A percentile compares a stretch with the other conserved stretches of the same genome.
phyloP scores from a whole-genome alignment of 2,329 filamentous ascomycete genomes.

The Alternaria triticimaculans region DNA sequence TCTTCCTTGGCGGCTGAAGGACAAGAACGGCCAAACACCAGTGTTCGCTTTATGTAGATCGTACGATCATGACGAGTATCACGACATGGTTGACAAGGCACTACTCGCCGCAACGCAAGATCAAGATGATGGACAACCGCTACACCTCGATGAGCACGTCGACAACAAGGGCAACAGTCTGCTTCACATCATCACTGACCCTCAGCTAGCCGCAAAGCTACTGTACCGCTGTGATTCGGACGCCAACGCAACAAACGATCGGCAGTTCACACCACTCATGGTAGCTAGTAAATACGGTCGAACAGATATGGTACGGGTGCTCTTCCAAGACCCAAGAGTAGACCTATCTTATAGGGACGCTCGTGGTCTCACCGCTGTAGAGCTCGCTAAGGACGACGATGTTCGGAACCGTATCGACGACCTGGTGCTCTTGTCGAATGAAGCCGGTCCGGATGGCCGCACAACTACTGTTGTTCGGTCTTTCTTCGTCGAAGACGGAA shows the following conservation, averaged over 20 bases:
- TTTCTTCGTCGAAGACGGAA: conserved; percentile 97
- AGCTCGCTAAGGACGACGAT: conserved; percentile 97
- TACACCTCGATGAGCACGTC: conserved; percentile 91
- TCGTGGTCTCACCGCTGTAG: conserved; percentile 89
- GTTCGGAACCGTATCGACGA: conserved; percentile 97
- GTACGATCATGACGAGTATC: conserved; percentile 90
- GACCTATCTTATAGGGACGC: conserved; percentile 84
- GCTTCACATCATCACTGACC: conserved; percentile 92
- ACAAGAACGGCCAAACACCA: conserved; percentile 98
- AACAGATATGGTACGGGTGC: conserved; percentile 86
- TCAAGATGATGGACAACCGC: conserved; percentile 78
- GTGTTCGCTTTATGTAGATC: conserved; percentile 93
- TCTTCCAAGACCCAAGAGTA: conserved; percentile 87
- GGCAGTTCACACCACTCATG: conserved; percentile 94
- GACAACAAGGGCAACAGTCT: conserved; percentile 93
- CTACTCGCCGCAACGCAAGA: conserved; percentile 74
- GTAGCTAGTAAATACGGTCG: conserved; percentile 97
- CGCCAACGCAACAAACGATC: conserved; percentile 94
- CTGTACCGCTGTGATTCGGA: conserved; percentile 90
- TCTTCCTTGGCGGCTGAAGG: conserved; percentile 86
- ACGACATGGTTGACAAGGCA: conserved; percentile 83
- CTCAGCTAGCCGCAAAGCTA: conserved; percentile 75
- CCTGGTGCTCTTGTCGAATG: conserved; percentile 76
- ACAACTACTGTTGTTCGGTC: conserved; percentile 93
- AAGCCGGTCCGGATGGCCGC: conserved; percentile 73